Conservation (phyloP, 2,329 filamentous ascomycete species). For the Aspergillus calidoustus region DNA sequence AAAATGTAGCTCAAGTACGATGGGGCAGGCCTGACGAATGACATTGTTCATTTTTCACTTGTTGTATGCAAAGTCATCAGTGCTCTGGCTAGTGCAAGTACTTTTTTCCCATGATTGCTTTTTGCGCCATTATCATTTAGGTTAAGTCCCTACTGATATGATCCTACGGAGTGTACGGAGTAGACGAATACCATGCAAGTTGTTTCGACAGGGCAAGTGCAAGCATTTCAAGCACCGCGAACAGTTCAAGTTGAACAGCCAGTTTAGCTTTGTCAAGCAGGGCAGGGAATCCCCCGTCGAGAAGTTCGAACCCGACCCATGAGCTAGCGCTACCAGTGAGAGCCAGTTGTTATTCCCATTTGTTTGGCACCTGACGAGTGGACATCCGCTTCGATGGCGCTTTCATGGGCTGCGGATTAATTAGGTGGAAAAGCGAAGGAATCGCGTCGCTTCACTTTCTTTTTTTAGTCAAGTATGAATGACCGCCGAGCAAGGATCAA, state of each 20-base stretch:
- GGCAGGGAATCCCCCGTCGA: background rate
- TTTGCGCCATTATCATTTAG: background rate
- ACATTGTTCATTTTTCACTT: background rate
- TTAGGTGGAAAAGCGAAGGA: slow-evolving; percentile 9
- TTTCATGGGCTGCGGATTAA: slow-evolving; percentile 1
- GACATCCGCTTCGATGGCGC: background rate
- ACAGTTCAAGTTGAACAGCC: background rate
- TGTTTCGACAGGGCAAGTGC: background rate
- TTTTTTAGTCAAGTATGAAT: slow-evolving; percentile 10
- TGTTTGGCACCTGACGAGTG: slow-evolving; percentile 5
- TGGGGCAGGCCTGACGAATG: slow-evolving; percentile 10
- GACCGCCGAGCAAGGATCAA: background rate
- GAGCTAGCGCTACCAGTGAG: background rate
- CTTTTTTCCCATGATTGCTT: slow-evolving; percentile 7
- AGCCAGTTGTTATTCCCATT: background rate
- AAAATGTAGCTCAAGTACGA: slow-evolving; percentile 6
- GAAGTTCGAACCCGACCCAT: background rate
- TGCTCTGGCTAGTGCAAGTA: slow-evolving; percentile 15
- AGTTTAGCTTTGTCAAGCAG: background rate
- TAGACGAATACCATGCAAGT: background rate
- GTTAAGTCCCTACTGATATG: background rate
- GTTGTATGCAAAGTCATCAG: slow-evolving; percentile 12
- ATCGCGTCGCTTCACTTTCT: slow-evolving; percentile 17
- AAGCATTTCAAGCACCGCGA: background rate
- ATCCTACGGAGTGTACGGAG: background rate